Base-by-base conservation (phyloP, 2,329 filamentous ascomycete genomes). In the Pyrenophora seminiperda region DNA sequence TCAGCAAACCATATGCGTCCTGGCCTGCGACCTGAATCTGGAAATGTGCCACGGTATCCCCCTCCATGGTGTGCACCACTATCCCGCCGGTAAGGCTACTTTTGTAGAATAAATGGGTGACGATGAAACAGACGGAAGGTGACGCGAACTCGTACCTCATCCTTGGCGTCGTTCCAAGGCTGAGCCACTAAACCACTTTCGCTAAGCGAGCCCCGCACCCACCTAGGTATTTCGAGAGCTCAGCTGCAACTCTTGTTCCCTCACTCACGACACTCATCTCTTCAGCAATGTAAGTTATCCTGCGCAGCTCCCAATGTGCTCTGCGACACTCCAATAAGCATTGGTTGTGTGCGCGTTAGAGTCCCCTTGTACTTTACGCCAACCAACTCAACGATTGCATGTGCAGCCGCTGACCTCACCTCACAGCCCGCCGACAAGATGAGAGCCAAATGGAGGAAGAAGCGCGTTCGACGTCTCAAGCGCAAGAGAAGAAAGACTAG, bases 361-460 rank as follows among this genome's bases (percentile, higher is more conserved):
- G 34, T 36, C 32, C 41, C 38, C 20, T 36, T 42, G 37, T 42
- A 34, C 34, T 38, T 45, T 41, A 50, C 15, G 13, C 39, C 37
- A 34, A 52, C 53, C 47, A n/a, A n/a, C n/a, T 53, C 53, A 54
- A 31, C 41, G 30, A 41, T 55, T 27, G 24, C 44, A 41, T 54
- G 30, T 48, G 52, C 55, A 58, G 46, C 41, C 53, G 46, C 70
- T 72, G 54, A 72, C 65, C 53, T 63, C 56, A 60, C 52, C 58
- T 52, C 39, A 61, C 55, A 68, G 60, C 61, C 64, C 68, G 68
- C 72, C 70, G 72, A 76, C 77, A 80, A 77, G 77, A 87, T 88
- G 85, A 88, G 93, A 94, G 92, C 91, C 77, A 97, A 97, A 86
- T 97, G 94, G 94, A 94, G 93, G 86, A 99, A 99, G 90, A 99